phyloP scores from a whole-genome alignment of 2,329 filamentous ascomycete genomes.

The Botrytis galanthina region DNA sequence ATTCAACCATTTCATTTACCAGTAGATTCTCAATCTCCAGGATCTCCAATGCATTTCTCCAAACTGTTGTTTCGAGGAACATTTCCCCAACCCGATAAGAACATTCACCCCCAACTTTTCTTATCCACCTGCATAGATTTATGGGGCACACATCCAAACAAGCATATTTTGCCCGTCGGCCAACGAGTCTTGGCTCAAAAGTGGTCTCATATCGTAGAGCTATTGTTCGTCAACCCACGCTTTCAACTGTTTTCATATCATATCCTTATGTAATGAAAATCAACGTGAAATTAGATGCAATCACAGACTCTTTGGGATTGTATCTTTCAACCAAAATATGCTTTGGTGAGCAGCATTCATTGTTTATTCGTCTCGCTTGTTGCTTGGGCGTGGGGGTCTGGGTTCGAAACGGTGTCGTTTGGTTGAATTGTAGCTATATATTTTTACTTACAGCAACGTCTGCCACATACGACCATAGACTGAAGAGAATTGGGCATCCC shows the following conservation, averaged over 20 bases:
- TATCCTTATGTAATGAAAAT: not conserved
- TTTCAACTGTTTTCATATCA: not conserved
- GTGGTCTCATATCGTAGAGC: conserved; percentile 3
- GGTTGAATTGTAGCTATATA: too few species aligned
- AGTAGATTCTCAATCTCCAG: too few species aligned
- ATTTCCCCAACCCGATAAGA: conserved; percentile 31
- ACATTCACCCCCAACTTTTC: not conserved
- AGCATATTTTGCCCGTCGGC: conserved; percentile 11
- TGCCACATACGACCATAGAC: conserved; percentile 5
- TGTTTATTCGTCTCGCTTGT: not conserved
- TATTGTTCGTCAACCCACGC: not conserved
- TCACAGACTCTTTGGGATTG: not conserved
- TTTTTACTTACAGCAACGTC: accelerated
- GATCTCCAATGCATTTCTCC: too few species aligned
- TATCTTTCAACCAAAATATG: not conserved
- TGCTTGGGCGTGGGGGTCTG: not conserved
- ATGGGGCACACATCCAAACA: not conserved
- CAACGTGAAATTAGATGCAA: not conserved
- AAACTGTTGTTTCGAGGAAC: not conserved
- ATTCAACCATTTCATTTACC: not conserved
- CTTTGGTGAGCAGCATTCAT: not conserved
- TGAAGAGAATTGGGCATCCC: conserved; percentile 19
- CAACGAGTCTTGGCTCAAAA: not conserved
- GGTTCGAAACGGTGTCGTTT: not conserved
- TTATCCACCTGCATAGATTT: conserved; percentile 9